phyloP scores from a whole-genome alignment of 352 stramenopile genomes.

The Phytopythium ostracodes region DNA sequence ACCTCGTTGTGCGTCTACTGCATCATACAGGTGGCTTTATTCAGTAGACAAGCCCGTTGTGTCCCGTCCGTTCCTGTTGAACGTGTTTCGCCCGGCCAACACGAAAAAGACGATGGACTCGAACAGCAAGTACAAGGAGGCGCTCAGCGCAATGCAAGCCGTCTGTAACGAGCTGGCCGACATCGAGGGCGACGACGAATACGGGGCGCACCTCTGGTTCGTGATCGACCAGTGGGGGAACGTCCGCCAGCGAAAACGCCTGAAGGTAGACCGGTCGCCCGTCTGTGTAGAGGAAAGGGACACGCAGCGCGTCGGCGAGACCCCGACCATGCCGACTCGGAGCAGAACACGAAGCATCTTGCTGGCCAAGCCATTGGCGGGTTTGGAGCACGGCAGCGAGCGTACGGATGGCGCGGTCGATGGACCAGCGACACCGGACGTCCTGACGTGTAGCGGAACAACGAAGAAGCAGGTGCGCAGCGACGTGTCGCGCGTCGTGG shows the following conservation, averaged over 20 bases:
- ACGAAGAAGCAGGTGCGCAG: no score
- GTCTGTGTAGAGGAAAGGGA: no score
- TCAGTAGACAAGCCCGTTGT: neutral
- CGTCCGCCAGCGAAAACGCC: neutral
- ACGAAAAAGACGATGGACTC: neutral
- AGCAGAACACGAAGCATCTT: no score
- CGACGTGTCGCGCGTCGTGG: no score
- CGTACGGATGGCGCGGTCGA: no score
- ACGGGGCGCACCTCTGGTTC: neutral
- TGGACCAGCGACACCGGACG: no score
- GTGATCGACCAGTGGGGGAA: neutral
- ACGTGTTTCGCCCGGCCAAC: constrained; percentile 1
- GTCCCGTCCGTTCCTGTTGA: neutral
- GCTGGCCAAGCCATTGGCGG: no score
- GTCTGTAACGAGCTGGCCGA: constrained; percentile 7
- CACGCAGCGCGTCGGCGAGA: no score
- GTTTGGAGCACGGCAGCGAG: no score
- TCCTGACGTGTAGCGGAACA: no score
- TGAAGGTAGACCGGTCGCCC: no score
- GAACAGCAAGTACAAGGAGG: constrained; percentile 11
- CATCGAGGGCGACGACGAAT: constrained; percentile 10
- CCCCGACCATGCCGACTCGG: no score
- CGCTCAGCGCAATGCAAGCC: constrained; percentile 3
- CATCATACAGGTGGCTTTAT: neutral
- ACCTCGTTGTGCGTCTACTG: neutral